Conservation (phyloP, 768 basidiomycete genomes). For the Termitomyces sp. region DNA sequence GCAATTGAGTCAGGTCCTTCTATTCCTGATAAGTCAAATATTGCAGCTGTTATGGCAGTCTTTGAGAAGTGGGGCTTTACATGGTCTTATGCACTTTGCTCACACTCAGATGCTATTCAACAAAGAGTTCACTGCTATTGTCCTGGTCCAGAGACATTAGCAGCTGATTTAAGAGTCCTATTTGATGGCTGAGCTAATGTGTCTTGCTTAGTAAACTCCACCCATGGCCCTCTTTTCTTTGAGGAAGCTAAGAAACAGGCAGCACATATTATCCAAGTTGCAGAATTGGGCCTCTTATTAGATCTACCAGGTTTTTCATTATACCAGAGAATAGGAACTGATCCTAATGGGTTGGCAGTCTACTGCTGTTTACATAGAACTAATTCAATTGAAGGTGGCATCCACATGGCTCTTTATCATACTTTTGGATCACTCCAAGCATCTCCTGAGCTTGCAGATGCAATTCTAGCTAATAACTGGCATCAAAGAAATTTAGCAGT, state of each 20-base stretch:
- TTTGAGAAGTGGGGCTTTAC: too few species aligned
- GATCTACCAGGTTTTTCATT: constrained; percentile 1
- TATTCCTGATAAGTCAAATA: too few species aligned
- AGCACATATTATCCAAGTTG: background rate
- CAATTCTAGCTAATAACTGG: background rate
- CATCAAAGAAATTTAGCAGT: background rate
- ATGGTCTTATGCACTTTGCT: too few species aligned
- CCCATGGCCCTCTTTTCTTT: background rate
- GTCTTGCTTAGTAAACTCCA: too few species aligned
- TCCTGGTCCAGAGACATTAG: background rate
- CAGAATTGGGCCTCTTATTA: background rate
- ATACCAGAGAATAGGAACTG: background rate
- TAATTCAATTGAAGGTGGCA: background rate
- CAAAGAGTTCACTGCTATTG: too few species aligned
- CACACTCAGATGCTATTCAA: too few species aligned
- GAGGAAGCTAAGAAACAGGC: background rate
- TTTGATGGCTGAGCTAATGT: too few species aligned
- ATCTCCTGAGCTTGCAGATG: constrained; percentile 2
- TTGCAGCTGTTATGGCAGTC: too few species aligned
- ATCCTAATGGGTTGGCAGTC: background rate
- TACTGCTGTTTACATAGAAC: background rate
- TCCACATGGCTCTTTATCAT: constrained; percentile 1
- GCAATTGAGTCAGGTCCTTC: background rate
- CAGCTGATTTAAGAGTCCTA: too few species aligned
- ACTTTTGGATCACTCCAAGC: constrained; percentile 6